These are phyloP conservation scores for Candida ponderosae DNA, from an alignment of 805 yeast genomes.

Conservation along the genomic window DNA sequence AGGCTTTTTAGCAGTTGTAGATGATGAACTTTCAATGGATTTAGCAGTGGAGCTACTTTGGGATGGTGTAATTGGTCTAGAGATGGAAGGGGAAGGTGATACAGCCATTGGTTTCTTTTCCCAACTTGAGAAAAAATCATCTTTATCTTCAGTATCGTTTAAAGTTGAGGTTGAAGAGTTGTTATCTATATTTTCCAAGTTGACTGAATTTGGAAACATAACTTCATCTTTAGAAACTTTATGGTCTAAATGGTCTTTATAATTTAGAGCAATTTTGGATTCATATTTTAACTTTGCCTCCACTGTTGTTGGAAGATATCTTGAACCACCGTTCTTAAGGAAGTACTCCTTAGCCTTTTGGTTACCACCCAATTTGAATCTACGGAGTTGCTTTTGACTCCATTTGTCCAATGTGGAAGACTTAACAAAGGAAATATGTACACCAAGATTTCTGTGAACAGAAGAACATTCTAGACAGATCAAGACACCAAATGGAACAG, in stretches of 20 bases:
- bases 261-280: slow-evolving; percentile 69
- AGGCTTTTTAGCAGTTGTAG: slow-evolving; percentile 15
- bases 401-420: slow-evolving; percentile 90
- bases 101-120: slow-evolving; percentile 59
- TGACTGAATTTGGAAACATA: slow-evolving; percentile 66
- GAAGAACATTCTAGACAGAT: slow-evolving; percentile 94
- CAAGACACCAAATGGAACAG: slow-evolving; percentile 91
- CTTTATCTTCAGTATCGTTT: slow-evolving; percentile 38
- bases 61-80: slow-evolving; percentile 23
- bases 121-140: slow-evolving; percentile 91
- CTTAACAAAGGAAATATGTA: slow-evolving; percentile 91
- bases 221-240: slow-evolving; percentile 59
- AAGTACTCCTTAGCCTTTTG: slow-evolving; percentile 78
- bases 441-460: slow-evolving; percentile 92
- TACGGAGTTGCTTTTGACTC: slow-evolving; percentile 83
- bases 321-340: slow-evolving; percentile 78
- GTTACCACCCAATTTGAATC: slow-evolving; percentile 93
- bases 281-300: slow-evolving; percentile 78
- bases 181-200: slow-evolving; percentile 43
- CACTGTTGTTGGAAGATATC: slow-evolving; percentile 44
- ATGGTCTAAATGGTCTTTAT: slow-evolving; percentile 71
- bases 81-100: slow-evolving; percentile 21
- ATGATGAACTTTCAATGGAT: slow-evolving; percentile 12
- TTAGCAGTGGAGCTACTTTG: slow-evolving; percentile 12
- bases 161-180: slow-evolving; percentile 26